These are phyloP conservation scores for Saccharomycopsis hybrid DNA, from an alignment of 1,139 yeast genomes.

Conservation along the genomic window DNA sequence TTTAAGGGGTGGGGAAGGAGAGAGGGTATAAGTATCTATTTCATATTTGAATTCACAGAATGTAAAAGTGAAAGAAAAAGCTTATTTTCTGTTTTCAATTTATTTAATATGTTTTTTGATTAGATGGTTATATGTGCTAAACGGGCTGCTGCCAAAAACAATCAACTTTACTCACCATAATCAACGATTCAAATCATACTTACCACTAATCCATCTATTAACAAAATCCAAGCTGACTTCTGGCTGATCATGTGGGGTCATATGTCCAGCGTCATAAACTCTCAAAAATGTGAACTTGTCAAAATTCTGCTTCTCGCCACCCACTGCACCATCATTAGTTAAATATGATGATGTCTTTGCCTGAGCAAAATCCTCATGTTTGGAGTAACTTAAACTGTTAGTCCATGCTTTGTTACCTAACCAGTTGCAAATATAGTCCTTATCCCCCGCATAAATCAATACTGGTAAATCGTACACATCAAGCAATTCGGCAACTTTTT, in stretches of 20 bases:
- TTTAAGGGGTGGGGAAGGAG: too few species aligned
- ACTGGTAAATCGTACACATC: slow-evolving; percentile 59
- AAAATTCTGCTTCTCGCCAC: slow-evolving; percentile 53
- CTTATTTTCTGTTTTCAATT: too few species aligned
- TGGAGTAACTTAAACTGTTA: slow-evolving; percentile 58
- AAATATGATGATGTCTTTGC: slow-evolving; percentile 17
- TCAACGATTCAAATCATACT: slow-evolving; percentile 24
- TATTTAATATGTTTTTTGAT: too few species aligned
- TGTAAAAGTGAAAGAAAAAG: too few species aligned
- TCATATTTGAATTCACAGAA: too few species aligned
- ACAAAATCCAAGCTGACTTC: slow-evolving; percentile 67
- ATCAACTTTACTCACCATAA: too few species aligned
- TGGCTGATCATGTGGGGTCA: slow-evolving; percentile 83
- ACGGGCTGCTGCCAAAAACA: too few species aligned
- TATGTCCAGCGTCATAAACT: slow-evolving; percentile 63
- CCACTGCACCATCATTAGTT: slow-evolving; percentile 35
- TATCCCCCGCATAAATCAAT: slow-evolving; percentile 82
- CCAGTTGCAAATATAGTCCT: slow-evolving; percentile 89
- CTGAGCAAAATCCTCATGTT: slow-evolving; percentile 25
- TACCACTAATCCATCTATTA: slow-evolving; percentile 66
- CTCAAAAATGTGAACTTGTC: slow-evolving; percentile 55
- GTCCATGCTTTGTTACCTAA: slow-evolving; percentile 81
- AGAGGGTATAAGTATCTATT: too few species aligned
- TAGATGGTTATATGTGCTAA: too few species aligned
- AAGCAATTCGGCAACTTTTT: slow-evolving; percentile 49